Conservation (phyloP, 352 stramenopile genomes). For the Phytopythium sindhum region DNA sequence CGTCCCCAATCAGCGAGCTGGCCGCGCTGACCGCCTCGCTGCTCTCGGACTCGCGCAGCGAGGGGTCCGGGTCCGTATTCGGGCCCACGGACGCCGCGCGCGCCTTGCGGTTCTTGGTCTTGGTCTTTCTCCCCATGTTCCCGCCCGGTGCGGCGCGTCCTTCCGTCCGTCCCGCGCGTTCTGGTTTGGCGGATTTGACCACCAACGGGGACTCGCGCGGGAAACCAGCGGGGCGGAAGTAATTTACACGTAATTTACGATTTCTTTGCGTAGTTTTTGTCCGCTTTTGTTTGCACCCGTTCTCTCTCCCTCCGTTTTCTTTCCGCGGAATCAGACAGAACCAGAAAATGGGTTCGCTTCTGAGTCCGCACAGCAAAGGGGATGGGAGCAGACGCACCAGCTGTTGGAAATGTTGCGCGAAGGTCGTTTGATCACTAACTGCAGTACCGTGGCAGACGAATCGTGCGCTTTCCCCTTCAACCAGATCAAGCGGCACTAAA, state of each 20-base stretch:
- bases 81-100: not conserved
- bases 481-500: not conserved
- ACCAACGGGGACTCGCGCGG: not conserved
- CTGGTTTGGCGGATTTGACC: not conserved
- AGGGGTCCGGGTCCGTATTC: not conserved
- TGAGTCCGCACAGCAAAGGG: not conserved
- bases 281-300: not conserved
- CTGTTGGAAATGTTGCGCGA: not conserved
- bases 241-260: too few species aligned
- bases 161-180: not conserved
- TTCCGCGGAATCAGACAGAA: not conserved
- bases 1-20: not conserved
- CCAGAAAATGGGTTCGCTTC: not conserved
- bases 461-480: not conserved
- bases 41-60: not conserved
- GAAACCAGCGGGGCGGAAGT: not conserved
- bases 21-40: not conserved
- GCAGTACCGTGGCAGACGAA: too few species aligned
- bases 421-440: not conserved
- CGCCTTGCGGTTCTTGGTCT: constrained; percentile 4
- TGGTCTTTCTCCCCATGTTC: constrained; percentile 8
- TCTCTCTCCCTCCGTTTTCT: not conserved
- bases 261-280: too few species aligned
- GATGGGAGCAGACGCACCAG: not conserved
- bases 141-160: too few species aligned